A percentile compares a stretch with the other conserved stretches of the same genome.
Evolutionary conservation across 371 early-diverging fungal species (phyloP).

Genomic region (Rozella allomycis): DNA sequence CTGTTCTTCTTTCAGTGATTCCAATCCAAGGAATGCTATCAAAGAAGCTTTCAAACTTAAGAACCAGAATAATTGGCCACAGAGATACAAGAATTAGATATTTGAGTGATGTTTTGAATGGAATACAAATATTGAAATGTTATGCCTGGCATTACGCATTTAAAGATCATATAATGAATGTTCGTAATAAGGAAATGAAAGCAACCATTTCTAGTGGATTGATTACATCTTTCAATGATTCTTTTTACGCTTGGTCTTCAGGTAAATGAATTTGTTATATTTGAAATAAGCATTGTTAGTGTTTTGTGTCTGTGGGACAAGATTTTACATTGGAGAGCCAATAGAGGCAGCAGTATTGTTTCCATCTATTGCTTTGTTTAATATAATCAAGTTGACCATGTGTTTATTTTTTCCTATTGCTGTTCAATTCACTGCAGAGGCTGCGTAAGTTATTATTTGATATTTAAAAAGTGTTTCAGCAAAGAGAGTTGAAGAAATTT

Average conservation of each 20-base stretch:
- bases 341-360: no score
- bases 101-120: constrained; percentile 16
- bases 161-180: constrained; percentile 5
- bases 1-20: no score
- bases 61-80: constrained; percentile 8
- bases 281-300: no score
- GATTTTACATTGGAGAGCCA: no score
- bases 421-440: constrained; percentile 7
- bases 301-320: no score
- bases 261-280: constrained; percentile 11
- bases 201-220: constrained; percentile 6
- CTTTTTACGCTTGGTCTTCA: constrained; percentile 7
- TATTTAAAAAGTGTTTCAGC: no score
- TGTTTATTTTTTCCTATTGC: constrained; percentile 12
- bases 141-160: constrained; percentile 21
- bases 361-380: constrained; percentile 10
- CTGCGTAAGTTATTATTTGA: no score
- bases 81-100: constrained; percentile 22
- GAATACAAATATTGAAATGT: no score
- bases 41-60: constrained; percentile 7
- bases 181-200: constrained; percentile 12
- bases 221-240: constrained; percentile 15
- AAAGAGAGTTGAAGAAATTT: no score
- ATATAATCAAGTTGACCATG: constrained; percentile 6
- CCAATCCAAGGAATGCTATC: constrained; percentile 17